phyloP scores from a whole-genome alignment of 768 basidiomycete species.

The Tricholoma matsutake region DNA sequence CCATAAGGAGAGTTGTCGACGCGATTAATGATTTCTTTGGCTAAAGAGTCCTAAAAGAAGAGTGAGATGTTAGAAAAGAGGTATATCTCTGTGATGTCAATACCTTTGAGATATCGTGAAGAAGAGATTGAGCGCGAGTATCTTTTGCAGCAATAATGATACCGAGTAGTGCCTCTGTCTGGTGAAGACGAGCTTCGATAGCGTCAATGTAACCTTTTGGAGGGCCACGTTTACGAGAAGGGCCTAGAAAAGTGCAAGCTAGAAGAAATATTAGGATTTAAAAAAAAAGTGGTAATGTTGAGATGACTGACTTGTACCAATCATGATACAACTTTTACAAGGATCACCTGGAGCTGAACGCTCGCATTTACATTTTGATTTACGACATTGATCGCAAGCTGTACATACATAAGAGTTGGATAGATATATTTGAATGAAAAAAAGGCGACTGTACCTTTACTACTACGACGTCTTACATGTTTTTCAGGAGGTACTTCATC shows the following conservation, averaged over 20 bases:
- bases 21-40: slow-evolving; percentile 74
- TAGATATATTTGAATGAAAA: too few relatives aligned
- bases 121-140: slow-evolving; percentile 39
- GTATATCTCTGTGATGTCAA: too few relatives aligned
- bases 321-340: slow-evolving; percentile 75
- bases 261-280: not conserved
- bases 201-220: slow-evolving; percentile 96
- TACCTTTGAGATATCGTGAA: slow-evolving; percentile 54
- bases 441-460: too few relatives aligned
- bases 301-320: slow-evolving; percentile 60
- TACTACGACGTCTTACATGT: slow-evolving; percentile 66
- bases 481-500: slow-evolving; percentile 53
- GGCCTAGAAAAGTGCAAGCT: slow-evolving; percentile 79
- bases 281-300: too few relatives aligned
- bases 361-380: slow-evolving; percentile 90
- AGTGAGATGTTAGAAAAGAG: too few relatives aligned
- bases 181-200: slow-evolving; percentile 86
- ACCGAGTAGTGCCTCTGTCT: slow-evolving; percentile 86
- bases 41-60: slow-evolving; percentile 60
- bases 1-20: slow-evolving; percentile 84
- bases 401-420: too few relatives aligned
- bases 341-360: slow-evolving; percentile 55
- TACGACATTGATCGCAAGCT: slow-evolving; percentile 90
- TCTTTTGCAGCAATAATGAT: slow-evolving; percentile 61
- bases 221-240: slow-evolving; percentile 79